phyloP scores from a whole-genome alignment of 2,329 filamentous ascomycete genomes.

The Ophiostoma angusticollis region DNA sequence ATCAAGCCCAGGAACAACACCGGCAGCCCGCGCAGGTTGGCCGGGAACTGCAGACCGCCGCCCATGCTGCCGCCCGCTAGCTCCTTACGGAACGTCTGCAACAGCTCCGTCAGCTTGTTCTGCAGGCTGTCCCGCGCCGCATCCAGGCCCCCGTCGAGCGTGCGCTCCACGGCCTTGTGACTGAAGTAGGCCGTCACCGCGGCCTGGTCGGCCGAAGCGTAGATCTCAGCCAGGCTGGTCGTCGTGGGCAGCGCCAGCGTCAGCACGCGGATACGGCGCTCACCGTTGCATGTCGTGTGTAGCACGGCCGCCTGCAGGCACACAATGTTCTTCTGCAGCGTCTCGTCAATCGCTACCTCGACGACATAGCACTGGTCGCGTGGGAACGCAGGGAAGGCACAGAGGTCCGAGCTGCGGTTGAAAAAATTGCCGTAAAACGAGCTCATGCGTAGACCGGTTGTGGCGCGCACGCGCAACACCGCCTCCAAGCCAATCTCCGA shows the following conservation, averaged over 20 bases:
- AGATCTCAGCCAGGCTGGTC: conserved; percentile 77
- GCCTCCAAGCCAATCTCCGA: conserved; percentile 93
- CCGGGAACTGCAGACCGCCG: conserved; percentile 84
- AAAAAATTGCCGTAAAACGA: conserved; percentile 99
- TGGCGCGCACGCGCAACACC: conserved; percentile 87
- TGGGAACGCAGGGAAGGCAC: conserved; percentile 94
- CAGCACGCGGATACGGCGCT: conserved; percentile 87
- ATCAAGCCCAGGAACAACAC: conserved; percentile 87
- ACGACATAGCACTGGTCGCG: conserved; percentile 96
- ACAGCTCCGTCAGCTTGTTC: conserved; percentile 78
- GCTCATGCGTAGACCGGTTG: conserved; percentile 88
- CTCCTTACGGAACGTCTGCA: conserved; percentile 95
- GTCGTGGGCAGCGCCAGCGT: conserved; percentile 90
- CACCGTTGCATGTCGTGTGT: conserved; percentile 95
- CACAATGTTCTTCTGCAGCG: conserved; percentile 76
- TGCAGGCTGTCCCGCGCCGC: conserved; percentile 83
- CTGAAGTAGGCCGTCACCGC: conserved; percentile 91
- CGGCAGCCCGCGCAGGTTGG: conserved; percentile 78
- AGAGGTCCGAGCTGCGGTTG: conserved; percentile 93
- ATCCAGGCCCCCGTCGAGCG: conserved; percentile 67
- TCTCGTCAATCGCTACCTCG: conserved; percentile 96
- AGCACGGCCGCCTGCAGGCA: conserved; percentile 91
- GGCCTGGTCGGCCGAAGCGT: conserved; percentile 87
- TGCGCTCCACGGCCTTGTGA: conserved; percentile 92
- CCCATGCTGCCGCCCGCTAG: conserved; percentile 92